Base-by-base conservation (phyloP, 148 eudicot species). In the Arctostaphylos glauca region DNA sequence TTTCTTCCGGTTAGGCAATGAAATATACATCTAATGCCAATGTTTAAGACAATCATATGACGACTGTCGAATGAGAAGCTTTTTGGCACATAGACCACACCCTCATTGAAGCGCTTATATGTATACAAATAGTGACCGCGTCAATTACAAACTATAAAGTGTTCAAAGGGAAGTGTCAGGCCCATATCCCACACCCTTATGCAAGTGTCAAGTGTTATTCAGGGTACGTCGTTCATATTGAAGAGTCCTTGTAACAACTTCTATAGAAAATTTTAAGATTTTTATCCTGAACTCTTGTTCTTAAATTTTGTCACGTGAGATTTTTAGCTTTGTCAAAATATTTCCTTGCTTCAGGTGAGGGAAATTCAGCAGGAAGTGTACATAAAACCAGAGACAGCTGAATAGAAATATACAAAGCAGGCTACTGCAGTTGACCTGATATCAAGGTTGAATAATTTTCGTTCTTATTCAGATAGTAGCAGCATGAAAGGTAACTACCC, bases 401-500 rank as follows among this genome's bases (percentile, higher is more conserved):
- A 89, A 83, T 91, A 91, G 77, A 94, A 85, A 89, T 98, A 91
- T 31, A 86, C 85, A 48, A 95, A 88, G 85, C 98, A 94, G 83
- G 88, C 96, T 66, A 92, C 95, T 83, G 98, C 96, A 49, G 82
- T 90, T 66, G 95, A 92, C 85, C 90, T 95, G 19, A 89, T 93
- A 15, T 90, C 94, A 68, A 91, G 96, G 88, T 81, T 95, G 84
- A 93, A 89, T 52, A 85, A 91, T 84, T 47, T 84, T 49, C 96
- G 88, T 41, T 82, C 94, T 2, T 77, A 83, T 86, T 88, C 96
- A 44, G 98, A 94, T 88, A 76, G 94, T 75, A 90, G 91, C 74
- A 92, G 87, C 85, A n/a, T 83, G 6, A 95, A 89, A 92, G 98
- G 98, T 94, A 66, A 79, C 66, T 62, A 67, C 3, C 47, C 53